These are phyloP conservation scores for Isatis lusitanica DNA, from an alignment of 441 rosid species.

Conservation along the genomic window DNA sequence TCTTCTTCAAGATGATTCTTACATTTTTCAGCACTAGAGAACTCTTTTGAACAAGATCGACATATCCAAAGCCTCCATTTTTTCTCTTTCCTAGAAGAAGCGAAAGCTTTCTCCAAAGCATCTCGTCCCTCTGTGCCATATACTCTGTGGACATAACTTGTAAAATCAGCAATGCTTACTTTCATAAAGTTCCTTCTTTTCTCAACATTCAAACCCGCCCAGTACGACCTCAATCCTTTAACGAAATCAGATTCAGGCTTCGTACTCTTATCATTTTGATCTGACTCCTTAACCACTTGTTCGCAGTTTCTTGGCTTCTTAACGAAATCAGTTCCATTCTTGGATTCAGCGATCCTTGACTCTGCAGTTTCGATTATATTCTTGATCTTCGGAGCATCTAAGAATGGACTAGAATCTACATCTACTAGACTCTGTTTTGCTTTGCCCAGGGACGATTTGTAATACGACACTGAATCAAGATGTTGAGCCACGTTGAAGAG, in stretches of 20 bases:
- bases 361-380: background rate
- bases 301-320: background rate
- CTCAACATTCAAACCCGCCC: conserved; percentile 13
- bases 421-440: background rate
- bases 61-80: conserved; percentile 25
- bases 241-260: background rate
- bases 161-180: background rate
- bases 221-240: background rate
- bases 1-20: conserved; percentile 25
- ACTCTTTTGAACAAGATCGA: conserved; percentile 2
- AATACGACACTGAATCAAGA: conserved; percentile 1
- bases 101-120: conserved; percentile 1
- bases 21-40: background rate
- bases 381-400: background rate
- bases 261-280: background rate
- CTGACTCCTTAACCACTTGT: background rate
- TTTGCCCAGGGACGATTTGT: background rate
- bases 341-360: background rate
- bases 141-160: background rate
- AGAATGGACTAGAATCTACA: too few species aligned
- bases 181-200: conserved; percentile 17
- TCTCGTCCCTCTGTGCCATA: conserved; percentile 16
- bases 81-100: background rate
- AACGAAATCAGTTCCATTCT: background rate
- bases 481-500: background rate